These are phyloP conservation scores for Kluyveromyces dobzhanskii DNA, from an alignment of 805 yeast genomes.

Conservation along the genomic window DNA sequence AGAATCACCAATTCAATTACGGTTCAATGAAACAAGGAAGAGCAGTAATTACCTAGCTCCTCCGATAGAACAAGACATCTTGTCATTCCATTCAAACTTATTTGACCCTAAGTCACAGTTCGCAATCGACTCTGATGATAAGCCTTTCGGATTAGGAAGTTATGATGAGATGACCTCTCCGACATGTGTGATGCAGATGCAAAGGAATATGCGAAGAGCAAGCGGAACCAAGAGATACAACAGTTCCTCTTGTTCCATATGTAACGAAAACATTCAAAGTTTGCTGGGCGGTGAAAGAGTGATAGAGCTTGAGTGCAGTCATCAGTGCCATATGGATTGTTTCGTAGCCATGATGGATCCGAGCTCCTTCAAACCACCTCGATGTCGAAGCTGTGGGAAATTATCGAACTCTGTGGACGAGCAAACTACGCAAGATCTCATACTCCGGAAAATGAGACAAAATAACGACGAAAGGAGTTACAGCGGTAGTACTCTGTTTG, in stretches of 20 bases:
- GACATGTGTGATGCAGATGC: conserved; percentile 11
- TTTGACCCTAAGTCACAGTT: neutral
- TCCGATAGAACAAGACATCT: neutral
- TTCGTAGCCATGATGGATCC: conserved; percentile 26
- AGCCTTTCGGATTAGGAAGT: conserved; percentile 10
- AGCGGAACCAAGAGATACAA: conserved; percentile 20
- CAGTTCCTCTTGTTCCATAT: conserved; percentile 33
- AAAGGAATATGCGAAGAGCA: conserved; percentile 10
- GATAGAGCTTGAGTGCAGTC: conserved; percentile 36
- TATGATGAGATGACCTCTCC: conserved; percentile 21
- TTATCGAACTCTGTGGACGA: conserved; percentile 23
- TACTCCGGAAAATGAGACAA: conserved; percentile 12
- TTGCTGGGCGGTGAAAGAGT: conserved; percentile 36
- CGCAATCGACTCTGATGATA: neutral
- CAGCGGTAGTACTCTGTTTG: neutral
- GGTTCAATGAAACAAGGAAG: neutral
- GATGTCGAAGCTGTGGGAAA: conserved; percentile 22
- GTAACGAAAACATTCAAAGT: conserved; percentile 35
- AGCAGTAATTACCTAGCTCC: neutral
- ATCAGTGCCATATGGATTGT: conserved; percentile 39
- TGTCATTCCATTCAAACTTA: conserved; percentile 1
- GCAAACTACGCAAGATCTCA: conserved; percentile 21
- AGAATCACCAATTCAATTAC: conserved; percentile 1
- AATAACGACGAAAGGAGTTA: conserved; percentile 1
- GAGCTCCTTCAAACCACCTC: conserved; percentile 13